Percentiles rank a stretch among this genome's conserved stretches.
These are phyloP conservation scores for Suillus spraguei DNA, from an alignment of 768 basidiomycete genomes.

Conservation along the genomic window DNA sequence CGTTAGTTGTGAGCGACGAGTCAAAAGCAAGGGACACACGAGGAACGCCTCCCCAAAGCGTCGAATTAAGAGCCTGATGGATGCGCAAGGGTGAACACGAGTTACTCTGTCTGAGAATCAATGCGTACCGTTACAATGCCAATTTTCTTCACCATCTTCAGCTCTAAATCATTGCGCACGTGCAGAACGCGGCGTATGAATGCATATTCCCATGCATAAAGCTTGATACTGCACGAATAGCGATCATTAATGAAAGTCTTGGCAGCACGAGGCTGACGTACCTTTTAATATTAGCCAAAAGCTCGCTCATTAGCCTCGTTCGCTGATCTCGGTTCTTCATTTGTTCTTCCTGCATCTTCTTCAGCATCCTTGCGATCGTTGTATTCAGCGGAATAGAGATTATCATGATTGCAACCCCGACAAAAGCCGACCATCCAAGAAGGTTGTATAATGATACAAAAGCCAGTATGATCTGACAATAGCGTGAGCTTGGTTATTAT, in stretches of 20 bases:
- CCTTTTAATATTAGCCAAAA: constrained; percentile 92
- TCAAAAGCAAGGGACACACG: constrained; percentile 28
- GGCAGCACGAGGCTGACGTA: constrained; percentile 19
- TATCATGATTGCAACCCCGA: constrained; percentile 89
- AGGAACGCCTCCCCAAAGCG: constrained; percentile 72
- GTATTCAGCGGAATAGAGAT: constrained; percentile 78
- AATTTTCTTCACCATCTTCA: constrained; percentile 82
- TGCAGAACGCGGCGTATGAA: constrained; percentile 80
- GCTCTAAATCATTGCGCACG: constrained; percentile 81
- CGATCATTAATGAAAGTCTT: not conserved
- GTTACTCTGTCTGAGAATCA: not conserved
- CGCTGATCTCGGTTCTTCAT: constrained; percentile 93
- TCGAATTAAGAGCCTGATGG: constrained; percentile 55
- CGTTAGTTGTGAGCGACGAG: not conserved
- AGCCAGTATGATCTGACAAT: constrained; percentile 72
- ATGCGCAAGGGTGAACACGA: not conserved
- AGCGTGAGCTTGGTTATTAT: not conserved
- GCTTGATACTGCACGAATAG: constrained; percentile 63
- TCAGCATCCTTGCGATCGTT: constrained; percentile 66
- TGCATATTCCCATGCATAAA: constrained; percentile 94
- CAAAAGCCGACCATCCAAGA: constrained; percentile 89
- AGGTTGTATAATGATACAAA: constrained; percentile 90
- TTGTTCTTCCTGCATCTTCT: constrained; percentile 80
- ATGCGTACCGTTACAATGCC: constrained; percentile 66
- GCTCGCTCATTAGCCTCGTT: constrained; percentile 88